Conservation (phyloP, 116 monocot species). For the Thalassia testudinum region DNA sequence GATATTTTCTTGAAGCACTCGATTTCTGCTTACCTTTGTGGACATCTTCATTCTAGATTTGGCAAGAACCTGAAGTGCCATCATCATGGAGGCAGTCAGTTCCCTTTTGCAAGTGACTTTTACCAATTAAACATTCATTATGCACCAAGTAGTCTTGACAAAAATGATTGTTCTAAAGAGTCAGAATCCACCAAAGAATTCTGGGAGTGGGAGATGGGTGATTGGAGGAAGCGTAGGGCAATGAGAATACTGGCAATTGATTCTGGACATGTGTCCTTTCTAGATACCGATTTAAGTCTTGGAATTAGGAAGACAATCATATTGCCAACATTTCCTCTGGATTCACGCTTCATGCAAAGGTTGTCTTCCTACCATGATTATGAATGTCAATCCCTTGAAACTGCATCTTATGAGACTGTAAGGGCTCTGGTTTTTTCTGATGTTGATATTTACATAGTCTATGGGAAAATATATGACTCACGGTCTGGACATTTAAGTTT, state of each 20-base stretch:
- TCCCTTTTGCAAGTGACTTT: slow-evolving; percentile 18
- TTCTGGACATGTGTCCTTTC: slow-evolving; percentile 73
- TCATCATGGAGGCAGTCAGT: slow-evolving; percentile 20
- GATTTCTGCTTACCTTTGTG: slow-evolving; percentile 82
- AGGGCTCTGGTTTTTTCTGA: slow-evolving; percentile 82
- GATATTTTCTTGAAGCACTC: slow-evolving; percentile 80
- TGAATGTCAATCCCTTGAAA: slow-evolving; percentile 25
- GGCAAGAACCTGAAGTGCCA: slow-evolving; percentile 88
- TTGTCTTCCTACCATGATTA: slow-evolving; percentile 38
- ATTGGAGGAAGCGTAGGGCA: slow-evolving; percentile 79
- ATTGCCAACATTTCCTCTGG: slow-evolving; percentile 82
- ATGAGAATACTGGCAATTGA: slow-evolving; percentile 82
- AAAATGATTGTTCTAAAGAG: slow-evolving; percentile 31
- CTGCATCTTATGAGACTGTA: slow-evolving; percentile 38
- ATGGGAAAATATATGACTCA: slow-evolving; percentile 70
- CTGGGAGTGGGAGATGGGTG: slow-evolving; percentile 99
- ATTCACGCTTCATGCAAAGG: slow-evolving; percentile 82
- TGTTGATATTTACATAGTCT: slow-evolving; percentile 35
- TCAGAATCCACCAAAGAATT: slow-evolving; percentile 41
- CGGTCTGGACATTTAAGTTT: slow-evolving; percentile 35
- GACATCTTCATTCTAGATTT: slow-evolving; percentile 85
- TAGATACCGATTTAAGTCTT: slow-evolving; percentile 48
- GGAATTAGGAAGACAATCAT: slow-evolving; percentile 54
- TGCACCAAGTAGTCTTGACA: not conserved
- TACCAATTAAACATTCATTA: slow-evolving; percentile 58